Evolutionary conservation across 2,329 filamentous ascomycete genomes (phyloP), one percentile per base, ranked within the genome.

Genomic region (Dactylellina leptospora): DNA sequence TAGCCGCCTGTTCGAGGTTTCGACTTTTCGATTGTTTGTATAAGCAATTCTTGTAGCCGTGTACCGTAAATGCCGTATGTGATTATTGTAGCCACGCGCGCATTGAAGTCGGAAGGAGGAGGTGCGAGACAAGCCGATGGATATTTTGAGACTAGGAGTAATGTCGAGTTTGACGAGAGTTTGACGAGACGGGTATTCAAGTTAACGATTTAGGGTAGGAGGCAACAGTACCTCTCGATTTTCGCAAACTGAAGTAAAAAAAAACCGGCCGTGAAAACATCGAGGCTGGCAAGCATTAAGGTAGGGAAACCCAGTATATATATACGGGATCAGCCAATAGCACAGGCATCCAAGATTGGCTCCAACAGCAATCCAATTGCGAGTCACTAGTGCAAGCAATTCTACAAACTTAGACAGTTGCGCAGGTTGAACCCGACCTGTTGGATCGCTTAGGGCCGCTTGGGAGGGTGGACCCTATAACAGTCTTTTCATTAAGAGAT

Each of bases 371-470:
- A 47, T 16, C 25, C n/a, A 25, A 25, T 33, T 18, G 27, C 42
- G 48, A 27, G n/a, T n/a, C n/a, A n/a, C n/a, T n/a, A n/a, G n/a
- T n/a, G n/a, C n/a, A n/a, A n/a, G 40, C 48, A n/a, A 53, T 58
- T 59, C 42, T 71, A 50, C 56, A 70, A 50, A 50, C 40, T n/a
- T 8, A 40, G 5, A 28, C 22, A 42, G 13, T 45, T 30, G 33
- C 23, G 16, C 42, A 50, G 22, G 25, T 47, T 56, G 16, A 27
- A 70, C 42, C 64, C 66, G 40, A 36, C 45, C 45, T 58, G 23
- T 50, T 71, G 66, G 66, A 62, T 71, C 66, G 66, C 66, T 71
- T 62, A 62, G 51, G 59, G 50, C 58, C 66, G 58, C 60, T 62
- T 59, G 38, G 58, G 42, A n/a, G n/a, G 22, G 45, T 63, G 56